A percentile compares a stretch with the other conserved stretches of the same genome.
Conservation (phyloP, 2,329 filamentous ascomycete genomes). For the Penicillium sp. region DNA sequence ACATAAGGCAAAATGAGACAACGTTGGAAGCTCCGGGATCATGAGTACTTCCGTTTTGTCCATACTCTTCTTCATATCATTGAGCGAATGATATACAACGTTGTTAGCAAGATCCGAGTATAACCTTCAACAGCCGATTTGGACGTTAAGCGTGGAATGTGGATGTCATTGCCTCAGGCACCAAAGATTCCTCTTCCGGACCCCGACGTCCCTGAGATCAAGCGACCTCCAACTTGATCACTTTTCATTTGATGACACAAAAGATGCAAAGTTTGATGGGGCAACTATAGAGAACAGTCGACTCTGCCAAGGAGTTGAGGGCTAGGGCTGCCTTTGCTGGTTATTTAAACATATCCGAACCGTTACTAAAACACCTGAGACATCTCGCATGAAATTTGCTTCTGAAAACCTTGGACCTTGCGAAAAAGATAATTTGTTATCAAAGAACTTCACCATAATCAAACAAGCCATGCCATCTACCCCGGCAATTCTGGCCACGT, state of each 20-base stretch:
- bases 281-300: not conserved
- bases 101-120: too few species aligned
- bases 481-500: slow-evolving; percentile 56
- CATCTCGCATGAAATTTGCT: not conserved
- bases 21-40: too few species aligned
- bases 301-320: not conserved
- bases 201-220: slow-evolving; percentile 3
- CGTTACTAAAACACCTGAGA: not conserved
- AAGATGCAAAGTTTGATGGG: not conserved
- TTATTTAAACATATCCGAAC: not conserved
- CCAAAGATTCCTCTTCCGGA: slow-evolving; percentile 26
- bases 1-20: too few species aligned
- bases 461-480: slow-evolving; percentile 11
- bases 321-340: not conserved
- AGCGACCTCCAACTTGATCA: not conserved
- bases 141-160: not conserved
- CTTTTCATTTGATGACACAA: not conserved
- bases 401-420: not conserved
- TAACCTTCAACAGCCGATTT: too few species aligned
- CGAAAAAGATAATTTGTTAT: not conserved
- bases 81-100: too few species aligned
- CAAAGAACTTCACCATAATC: too few species aligned
- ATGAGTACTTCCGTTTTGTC: too few species aligned
- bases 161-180: slow-evolving; percentile 12
- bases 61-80: too few species aligned